Percentiles rank a stretch among this genome's conserved stretches.
Conservation (phyloP, 106 monocot genomes). For the Vanilla planifolia region DNA sequence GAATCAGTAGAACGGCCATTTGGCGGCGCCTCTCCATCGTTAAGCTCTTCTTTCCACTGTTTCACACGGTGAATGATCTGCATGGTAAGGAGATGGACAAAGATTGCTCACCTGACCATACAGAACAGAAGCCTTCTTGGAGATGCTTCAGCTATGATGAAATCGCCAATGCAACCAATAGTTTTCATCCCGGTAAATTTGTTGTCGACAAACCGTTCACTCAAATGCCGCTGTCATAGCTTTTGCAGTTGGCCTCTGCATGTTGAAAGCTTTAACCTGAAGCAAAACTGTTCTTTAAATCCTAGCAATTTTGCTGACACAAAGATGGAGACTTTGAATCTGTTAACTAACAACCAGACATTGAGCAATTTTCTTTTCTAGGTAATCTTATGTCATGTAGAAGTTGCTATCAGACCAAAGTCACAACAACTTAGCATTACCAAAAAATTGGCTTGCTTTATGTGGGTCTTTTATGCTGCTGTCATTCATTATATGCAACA, state of each 20-base stretch:
- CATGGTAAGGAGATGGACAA: constrained; percentile 17
- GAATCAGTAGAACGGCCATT: constrained; percentile 6
- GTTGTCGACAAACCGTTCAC: neutral
- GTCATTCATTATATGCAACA: no score
- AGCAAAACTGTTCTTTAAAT: neutral
- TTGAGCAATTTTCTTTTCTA: no score
- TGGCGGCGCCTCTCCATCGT: constrained; percentile 40
- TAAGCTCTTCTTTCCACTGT: constrained; percentile 26
- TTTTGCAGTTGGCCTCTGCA: neutral
- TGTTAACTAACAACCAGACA: no score
- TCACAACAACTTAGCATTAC: no score
- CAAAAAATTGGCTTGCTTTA: no score
- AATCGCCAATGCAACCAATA: constrained; percentile 40
- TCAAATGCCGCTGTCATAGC: neutral
- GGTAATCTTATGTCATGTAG: no score
- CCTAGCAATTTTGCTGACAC: neutral
- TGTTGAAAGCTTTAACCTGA: neutral
- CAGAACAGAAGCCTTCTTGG: constrained; percentile 41
- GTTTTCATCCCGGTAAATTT: constrained; percentile 44
- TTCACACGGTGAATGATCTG: constrained; percentile 9
- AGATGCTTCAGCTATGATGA: constrained; percentile 61
- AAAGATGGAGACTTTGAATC: neutral
- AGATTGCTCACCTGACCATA: constrained; percentile 10
- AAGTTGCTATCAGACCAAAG: no score
- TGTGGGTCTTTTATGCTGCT: no score